Evolutionary conservation across 2,329 filamentous ascomycete species (phyloP), one percentile per base, ranked within the genome.

Genomic region (Onygena corvina): DNA sequence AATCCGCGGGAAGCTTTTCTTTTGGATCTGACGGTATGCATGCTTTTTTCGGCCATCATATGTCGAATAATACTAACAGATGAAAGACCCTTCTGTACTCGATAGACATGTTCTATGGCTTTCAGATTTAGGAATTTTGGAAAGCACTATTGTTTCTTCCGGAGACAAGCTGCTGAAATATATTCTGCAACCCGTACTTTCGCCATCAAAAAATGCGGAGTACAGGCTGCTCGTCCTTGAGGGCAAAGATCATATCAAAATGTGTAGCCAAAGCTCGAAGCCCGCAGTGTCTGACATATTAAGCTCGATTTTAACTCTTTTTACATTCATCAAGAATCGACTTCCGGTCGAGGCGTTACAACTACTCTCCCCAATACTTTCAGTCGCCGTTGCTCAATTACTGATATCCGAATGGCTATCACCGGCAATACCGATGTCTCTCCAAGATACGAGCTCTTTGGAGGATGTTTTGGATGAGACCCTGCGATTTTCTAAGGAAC

Each of bases 401-500:
- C 72, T 95, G 8, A 81, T 87, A 34, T 76, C 76, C 3, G 72
- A 76, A 3, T 94, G 87, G 83, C 74, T 98, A 5, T 78, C 85
- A 27, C 75, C 79, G 11, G 78, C 80, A 16, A 81, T 98, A 0
- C 90, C 92, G 1, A 72, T 82, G 1, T 82, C 84, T 0, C 71
- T 94, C 8, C 72, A 76, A 8, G 80, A 83, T 8, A 80, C 95
- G 64, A 71, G 72, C 6, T 71, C 70, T 1, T 95, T 94, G 59
- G 80, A 93, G 58, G 69, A 71, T 1, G 76, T 81, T 4, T 75
- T 94, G n/a, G 72, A 76, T 33, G 71, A 76, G 35, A 78, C 86
- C 0, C 70, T 72, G 21, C 64, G 67, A 0, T 84, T 96, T 58
- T 83, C 82, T 48, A 67, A 73, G 4, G 73, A 71, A 1, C 67